Percentiles rank a stretch among this genome's conserved stretches.
phyloP scores from a whole-genome alignment of 495 filamentous ascomycete genomes.

The Barbatosphaeria neglecta region DNA sequence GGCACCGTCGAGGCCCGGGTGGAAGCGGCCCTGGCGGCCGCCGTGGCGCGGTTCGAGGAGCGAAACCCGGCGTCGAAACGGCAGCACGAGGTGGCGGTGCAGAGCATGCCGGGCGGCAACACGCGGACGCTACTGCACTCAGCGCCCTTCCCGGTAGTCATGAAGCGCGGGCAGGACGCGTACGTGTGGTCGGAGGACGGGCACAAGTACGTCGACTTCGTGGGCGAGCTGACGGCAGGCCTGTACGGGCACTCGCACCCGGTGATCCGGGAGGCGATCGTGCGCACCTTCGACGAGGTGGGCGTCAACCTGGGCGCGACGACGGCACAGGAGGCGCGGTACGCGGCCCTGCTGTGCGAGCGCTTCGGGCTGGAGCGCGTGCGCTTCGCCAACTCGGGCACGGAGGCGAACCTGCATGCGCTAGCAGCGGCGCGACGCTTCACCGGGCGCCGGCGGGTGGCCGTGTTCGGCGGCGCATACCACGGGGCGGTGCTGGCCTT shows the following conservation, averaged over 20 bases:
- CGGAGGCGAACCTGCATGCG: conserved; percentile 41
- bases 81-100: conserved; percentile 24
- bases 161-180: conserved; percentile 26
- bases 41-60: conserved; percentile 16
- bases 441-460: conserved; percentile 29
- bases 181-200: conserved; percentile 30
- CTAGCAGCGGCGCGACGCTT: conserved; percentile 27
- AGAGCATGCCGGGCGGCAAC: conserved; percentile 47
- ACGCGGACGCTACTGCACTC: conserved; percentile 46
- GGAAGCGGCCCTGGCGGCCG: conserved; percentile 13
- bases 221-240: conserved; percentile 42
- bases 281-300: conserved; percentile 17
- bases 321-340: conserved; percentile 24
- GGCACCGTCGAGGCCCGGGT: background rate
- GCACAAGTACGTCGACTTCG: conserved; percentile 37
- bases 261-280: conserved; percentile 23
- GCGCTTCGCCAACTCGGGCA: conserved; percentile 42
- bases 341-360: conserved; percentile 25
- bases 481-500: conserved; percentile 43
- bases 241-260: conserved; percentile 44
- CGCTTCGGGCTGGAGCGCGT: conserved; percentile 34
- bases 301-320: conserved; percentile 33
- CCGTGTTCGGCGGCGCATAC: conserved; percentile 41
- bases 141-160: conserved; percentile 43
- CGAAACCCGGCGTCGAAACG: conserved; percentile 23